These are phyloP conservation scores for Phytophthora sojae DNA, from an alignment of 352 stramenopile species.

Conservation along the genomic window DNA sequence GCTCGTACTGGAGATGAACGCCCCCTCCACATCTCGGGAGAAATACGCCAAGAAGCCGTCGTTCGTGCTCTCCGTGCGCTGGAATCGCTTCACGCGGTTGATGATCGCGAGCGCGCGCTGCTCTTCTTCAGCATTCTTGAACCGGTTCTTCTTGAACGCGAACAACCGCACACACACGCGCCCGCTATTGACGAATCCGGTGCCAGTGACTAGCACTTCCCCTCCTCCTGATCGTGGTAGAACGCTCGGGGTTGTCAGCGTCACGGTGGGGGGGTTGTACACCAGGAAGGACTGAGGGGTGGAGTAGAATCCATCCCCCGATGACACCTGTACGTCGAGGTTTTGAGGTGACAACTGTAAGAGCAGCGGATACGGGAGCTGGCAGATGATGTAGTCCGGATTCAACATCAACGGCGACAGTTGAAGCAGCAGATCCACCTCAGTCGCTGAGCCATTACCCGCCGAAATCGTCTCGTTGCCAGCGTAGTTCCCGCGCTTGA, in stretches of 20 bases:
- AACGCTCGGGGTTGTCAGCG: slow-evolving; percentile 50
- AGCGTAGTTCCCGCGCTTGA: slow-evolving; percentile 42
- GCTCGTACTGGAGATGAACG: slow-evolving; percentile 47
- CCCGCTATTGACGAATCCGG: slow-evolving; percentile 52
- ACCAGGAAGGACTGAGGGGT: slow-evolving; percentile 46
- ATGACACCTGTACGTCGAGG: slow-evolving; percentile 69
- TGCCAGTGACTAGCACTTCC: slow-evolving; percentile 53
- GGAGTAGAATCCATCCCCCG: slow-evolving; percentile 65
- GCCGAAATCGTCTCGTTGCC: not conserved
- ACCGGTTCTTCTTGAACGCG: slow-evolving; percentile 40
- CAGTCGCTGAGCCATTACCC: slow-evolving; percentile 22
- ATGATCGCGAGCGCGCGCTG: slow-evolving; percentile 38
- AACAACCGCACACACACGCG: slow-evolving; percentile 59
- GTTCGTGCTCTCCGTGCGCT: slow-evolving; percentile 27
- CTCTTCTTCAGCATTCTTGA: slow-evolving; percentile 40
- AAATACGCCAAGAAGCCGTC: slow-evolving; percentile 55
- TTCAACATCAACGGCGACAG: slow-evolving; percentile 63
- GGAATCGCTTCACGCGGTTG: slow-evolving; percentile 39
- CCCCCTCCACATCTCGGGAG: slow-evolving; percentile 46
- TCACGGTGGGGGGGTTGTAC: slow-evolving; percentile 56
- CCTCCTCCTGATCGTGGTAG: slow-evolving; percentile 66
- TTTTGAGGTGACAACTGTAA: slow-evolving; percentile 38
- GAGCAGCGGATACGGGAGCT: slow-evolving; percentile 30
- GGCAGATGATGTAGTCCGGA: slow-evolving; percentile 49
- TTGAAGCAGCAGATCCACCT: slow-evolving; percentile 69